phyloP scores from a whole-genome alignment of 257 asterid species.

The Catharanthus roseus region DNA sequence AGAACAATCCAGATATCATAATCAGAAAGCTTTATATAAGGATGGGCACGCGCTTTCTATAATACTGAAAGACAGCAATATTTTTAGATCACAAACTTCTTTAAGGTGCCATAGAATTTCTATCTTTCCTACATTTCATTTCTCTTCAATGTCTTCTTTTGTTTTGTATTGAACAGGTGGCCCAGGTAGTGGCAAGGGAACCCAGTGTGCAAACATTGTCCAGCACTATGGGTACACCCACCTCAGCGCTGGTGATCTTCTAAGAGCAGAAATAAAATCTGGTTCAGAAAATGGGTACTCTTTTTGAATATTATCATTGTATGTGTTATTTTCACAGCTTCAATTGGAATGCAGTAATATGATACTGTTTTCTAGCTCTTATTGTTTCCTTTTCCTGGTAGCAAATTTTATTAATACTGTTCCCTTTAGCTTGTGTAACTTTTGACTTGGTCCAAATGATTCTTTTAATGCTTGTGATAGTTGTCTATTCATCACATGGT shows the following conservation, averaged over 20 bases:
- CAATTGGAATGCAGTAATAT: background rate
- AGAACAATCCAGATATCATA: background rate
- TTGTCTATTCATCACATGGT: too few relatives aligned
- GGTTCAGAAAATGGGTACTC: conserved; percentile 36
- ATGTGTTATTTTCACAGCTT: too few relatives aligned
- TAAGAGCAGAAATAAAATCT: conserved; percentile 71
- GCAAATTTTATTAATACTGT: background rate
- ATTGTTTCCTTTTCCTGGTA: background rate
- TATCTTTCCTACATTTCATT: background rate
- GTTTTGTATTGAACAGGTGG: conserved; percentile 68
- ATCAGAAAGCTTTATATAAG: background rate
- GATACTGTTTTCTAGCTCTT: background rate
- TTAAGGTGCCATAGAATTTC: background rate
- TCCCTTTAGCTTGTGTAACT: background rate
- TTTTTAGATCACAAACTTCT: background rate
- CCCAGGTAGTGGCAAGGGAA: conserved; percentile 98
- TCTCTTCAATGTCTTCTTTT: background rate
- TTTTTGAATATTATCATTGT: conserved; percentile 1
- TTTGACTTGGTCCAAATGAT: background rate
- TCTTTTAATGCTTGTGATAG: background rate
- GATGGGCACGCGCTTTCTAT: background rate
- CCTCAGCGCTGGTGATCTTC: conserved; percentile 97
- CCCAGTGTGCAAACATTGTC: conserved; percentile 82
- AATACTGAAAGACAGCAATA: background rate
- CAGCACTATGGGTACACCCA: conserved; percentile 74